Base-by-base conservation (phyloP, 208 protist species). In the Trypanosoma cruzi region DNA sequence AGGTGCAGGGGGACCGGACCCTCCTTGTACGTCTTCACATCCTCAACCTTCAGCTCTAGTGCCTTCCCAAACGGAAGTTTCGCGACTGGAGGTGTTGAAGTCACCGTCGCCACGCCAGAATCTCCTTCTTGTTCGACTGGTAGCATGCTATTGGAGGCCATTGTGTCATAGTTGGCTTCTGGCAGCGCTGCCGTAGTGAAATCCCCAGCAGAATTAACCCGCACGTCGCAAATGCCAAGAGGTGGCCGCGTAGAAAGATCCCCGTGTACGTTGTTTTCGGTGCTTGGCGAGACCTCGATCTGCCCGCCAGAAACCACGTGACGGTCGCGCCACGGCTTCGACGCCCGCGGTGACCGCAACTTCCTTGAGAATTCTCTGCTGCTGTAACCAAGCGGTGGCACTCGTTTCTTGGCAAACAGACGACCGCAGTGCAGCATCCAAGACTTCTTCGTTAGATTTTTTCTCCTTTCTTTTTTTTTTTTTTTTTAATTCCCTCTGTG, bases 301-400 rank as follows among this genome's bases (percentile, higher is more conserved):
- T 66, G 68, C 29, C 91, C 91, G 34, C 68, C 67, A 0, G 79
- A 74, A 10, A 78, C 56, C 13, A 68, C 81, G 14, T 58, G 65
- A 13, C 85, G 85, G 48, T 90, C 62, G 29, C 88, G 75, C 89
- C 91, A 96, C 11, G 91, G 91, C 64, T 96, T 96, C 46, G 77
- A 86, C 0, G 80, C 83, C n/a, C 91, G 80, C 6, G 91, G 87
- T 49, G 65, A 90, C 24, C 67, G 71, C n/a, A 88, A 26, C 81
- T 96, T 96, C 28, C 74, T 77, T 32, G 85, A 72, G 64, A 92
- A 96, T n/a, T 75, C 73, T 11, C 81, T 85, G 7, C 70, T 80
- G 60, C 85, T 85, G 73, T 86, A 93, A 4, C 89, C 87, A 31
- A 95, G 42, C 2, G 88, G 88, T 4, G 74, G 59, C 0, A 73